Percentiles rank a stretch among this genome's conserved stretches.
phyloP scores from a whole-genome alignment of 352 stramenopile species.

The Pythium rhizo-oryzae region DNA sequence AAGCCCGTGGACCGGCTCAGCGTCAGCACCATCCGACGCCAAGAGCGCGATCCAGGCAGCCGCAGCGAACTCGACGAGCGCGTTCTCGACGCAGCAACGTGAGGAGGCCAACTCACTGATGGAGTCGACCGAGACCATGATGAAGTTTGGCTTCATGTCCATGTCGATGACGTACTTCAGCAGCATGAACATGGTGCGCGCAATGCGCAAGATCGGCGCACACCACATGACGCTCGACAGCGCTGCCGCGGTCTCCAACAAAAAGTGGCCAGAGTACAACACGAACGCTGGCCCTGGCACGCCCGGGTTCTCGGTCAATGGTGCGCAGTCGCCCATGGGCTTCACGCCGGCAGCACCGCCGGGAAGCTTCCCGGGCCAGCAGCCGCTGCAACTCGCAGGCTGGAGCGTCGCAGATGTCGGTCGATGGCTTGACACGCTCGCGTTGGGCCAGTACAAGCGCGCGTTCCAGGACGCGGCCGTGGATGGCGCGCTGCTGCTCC shows the following conservation, averaged over 20 bases:
- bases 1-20: constrained; percentile 26
- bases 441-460: constrained; percentile 88
- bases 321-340: constrained; percentile 9
- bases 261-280: constrained; percentile 60
- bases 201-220: constrained; percentile 94
- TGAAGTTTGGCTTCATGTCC: constrained; percentile 99
- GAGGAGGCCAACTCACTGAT: constrained; percentile 92
- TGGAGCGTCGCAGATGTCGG: constrained; percentile 91
- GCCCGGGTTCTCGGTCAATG: neutral
- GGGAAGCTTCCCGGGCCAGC: constrained; percentile 63
- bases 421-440: constrained; percentile 90
- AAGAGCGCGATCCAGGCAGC: constrained; percentile 25
- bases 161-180: constrained; percentile 98
- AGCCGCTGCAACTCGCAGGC: constrained; percentile 62
- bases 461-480: constrained; percentile 89
- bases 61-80: constrained; percentile 28
- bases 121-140: constrained; percentile 96
- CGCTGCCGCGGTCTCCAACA: constrained; percentile 58
- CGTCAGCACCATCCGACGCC: neutral
- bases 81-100: constrained; percentile 81
- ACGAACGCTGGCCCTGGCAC: neutral
- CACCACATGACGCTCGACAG: constrained; percentile 92
- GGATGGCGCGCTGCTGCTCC: constrained; percentile 89
- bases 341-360: constrained; percentile 56
- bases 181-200: constrained; percentile 96